Conservation (phyloP, 2,329 filamentous ascomycete species). For the Cladophialophora exuberans region DNA sequence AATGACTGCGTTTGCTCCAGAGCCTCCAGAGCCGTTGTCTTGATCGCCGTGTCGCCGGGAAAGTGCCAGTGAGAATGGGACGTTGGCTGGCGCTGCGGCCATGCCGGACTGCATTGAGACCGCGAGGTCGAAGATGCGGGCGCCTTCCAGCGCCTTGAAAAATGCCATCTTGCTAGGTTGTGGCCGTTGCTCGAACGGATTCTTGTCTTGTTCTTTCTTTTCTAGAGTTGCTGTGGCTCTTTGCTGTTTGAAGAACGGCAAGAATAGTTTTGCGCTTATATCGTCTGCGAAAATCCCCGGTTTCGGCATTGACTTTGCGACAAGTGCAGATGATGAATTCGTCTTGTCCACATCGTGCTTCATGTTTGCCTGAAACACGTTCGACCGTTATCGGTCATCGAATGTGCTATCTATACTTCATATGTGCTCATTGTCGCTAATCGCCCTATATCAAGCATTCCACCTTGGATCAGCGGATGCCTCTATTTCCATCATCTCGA, state of each 20-base stretch:
- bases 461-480: constrained; percentile 52
- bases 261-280: not conserved
- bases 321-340: not conserved
- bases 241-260: not conserved
- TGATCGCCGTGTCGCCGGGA: constrained; percentile 6
- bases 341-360: not conserved
- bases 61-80: constrained; percentile 22
- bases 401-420: not conserved
- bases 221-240: not conserved
- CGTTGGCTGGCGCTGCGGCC: constrained; percentile 21
- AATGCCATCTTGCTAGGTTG: constrained; percentile 4
- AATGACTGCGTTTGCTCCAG: constrained; percentile 6
- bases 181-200: too few species aligned
- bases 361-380: not conserved
- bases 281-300: not conserved
- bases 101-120: constrained; percentile 29
- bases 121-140: constrained; percentile 25
- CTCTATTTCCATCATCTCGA: constrained; percentile 67
- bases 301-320: not conserved
- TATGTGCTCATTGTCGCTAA: not conserved
- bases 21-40: not conserved
- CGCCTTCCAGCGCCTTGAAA: constrained; percentile 17
- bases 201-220: not conserved
- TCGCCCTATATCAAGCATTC: not conserved
- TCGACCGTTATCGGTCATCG: not conserved